Base-by-base conservation (phyloP, 768 basidiomycete species). In the Heimioporus sp. region DNA sequence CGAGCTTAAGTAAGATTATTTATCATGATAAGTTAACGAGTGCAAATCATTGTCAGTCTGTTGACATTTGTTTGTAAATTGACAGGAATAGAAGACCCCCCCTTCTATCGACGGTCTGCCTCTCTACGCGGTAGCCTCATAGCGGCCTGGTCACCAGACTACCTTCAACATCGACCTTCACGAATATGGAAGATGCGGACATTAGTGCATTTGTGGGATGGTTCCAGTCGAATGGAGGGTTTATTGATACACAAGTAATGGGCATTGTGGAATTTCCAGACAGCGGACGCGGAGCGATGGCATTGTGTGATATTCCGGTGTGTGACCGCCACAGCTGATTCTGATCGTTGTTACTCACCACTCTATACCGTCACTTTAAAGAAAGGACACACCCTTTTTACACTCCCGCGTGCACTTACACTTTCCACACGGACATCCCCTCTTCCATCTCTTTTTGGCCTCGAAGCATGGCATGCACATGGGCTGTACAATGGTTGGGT, bases 371-470 rank as follows among this genome's bases (percentile, higher is more conserved):
- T 12, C 19, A 5, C 15, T 6, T 10, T 3, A 43, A 59, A 95
- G 92, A 78, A 84, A 74, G 87, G 82, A 43, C 77, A 87, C 48
- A 78, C 80, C 0, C 70, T 99, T 1, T 97, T 98, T 68, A 79
- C 85, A 2, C 82, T 98, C 16, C 97, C 96, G 1, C 81, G 90
- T 15, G 62, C 75, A 15, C 64, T 94, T 46, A 82, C 90, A 2
- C 79, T 99, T 10, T 92, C 92, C 0, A 86, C 84, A 6, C 80
- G 83, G 24, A 94, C 91, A 2, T 92, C 87, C 1, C 49, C 68
- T 1, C 78, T 98, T 1, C 85, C 83, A 1, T 46, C 66, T 15
- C 72, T 75, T 3, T 76, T 98, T 42, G 84, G 87, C 16, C 46
- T 70, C 8, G 74, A 76, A 11, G 78, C 77, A 30, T 98, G 94